Conservation (phyloP, 2,329 filamentous ascomycete genomes). For the Chaetomiaceae sp. region DNA sequence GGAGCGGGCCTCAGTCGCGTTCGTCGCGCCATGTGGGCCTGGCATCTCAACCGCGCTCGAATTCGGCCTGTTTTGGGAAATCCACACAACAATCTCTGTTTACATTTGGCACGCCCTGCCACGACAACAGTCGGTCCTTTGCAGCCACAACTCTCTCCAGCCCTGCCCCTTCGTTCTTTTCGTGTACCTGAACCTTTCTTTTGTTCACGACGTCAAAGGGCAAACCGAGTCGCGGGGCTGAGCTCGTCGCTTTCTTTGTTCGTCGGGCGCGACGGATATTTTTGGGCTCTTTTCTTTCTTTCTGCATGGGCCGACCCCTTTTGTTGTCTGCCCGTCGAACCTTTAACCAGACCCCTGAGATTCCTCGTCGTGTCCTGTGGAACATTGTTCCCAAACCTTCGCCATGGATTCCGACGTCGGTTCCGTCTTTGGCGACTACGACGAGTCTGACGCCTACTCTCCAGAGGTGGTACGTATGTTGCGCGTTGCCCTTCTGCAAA, state of each 20-base stretch:
- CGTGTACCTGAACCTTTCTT: not conserved
- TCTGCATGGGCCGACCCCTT: conserved; percentile 8
- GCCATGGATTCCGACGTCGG: conserved; percentile 56
- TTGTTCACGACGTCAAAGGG: not conserved
- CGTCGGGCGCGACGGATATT: conserved; percentile 7
- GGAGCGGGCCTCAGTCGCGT: not conserved
- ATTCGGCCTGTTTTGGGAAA: conserved; percentile 10
- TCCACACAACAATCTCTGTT: conserved; percentile 17
- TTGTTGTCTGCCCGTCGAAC: conserved; percentile 11
- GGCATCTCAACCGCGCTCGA: not conserved
- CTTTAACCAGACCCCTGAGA: conserved; percentile 4
- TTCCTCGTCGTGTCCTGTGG: conserved; percentile 8
- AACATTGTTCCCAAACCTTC: conserved; percentile 21
- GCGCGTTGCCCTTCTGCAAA: not conserved
- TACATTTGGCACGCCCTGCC: conserved; percentile 13
- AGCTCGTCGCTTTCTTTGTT: conserved; percentile 10
- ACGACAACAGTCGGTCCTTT: conserved; percentile 2
- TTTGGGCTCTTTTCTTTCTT: not conserved
- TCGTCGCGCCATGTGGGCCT: not conserved
- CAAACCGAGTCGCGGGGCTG: conserved; percentile 5
- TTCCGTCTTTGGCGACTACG: conserved; percentile 49
- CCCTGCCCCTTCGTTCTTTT: not conserved
- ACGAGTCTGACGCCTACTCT: conserved; percentile 55
- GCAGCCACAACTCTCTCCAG: not conserved
- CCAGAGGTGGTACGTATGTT: conserved; percentile 49